These are phyloP conservation scores for Didymella sp. DNA, from an alignment of 2,329 filamentous ascomycete species.

Conservation along the genomic window DNA sequence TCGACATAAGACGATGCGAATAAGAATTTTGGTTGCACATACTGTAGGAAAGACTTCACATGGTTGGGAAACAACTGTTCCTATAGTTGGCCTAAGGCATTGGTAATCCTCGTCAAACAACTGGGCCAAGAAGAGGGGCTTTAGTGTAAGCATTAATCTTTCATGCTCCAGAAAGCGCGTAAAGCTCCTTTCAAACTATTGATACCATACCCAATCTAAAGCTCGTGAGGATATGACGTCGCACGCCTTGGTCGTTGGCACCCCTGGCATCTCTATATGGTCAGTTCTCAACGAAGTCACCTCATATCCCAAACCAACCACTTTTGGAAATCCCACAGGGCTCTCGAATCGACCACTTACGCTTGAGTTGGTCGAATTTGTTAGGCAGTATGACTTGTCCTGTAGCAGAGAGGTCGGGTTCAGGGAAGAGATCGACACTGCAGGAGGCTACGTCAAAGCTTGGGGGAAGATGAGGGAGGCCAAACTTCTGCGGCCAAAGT, in stretches of 20 bases:
- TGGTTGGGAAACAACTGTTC: no score
- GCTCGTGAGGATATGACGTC: background rate
- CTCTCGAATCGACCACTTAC: slow-evolving; percentile 9
- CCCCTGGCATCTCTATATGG: slow-evolving; percentile 12
- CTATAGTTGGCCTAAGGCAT: no score
- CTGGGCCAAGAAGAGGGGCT: no score
- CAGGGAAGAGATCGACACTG: slow-evolving; percentile 50
- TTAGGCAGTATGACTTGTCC: slow-evolving; percentile 56
- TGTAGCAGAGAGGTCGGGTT: slow-evolving; percentile 54
- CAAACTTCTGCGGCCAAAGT: slow-evolving; percentile 34
- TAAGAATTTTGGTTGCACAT: no score
- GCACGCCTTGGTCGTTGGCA: slow-evolving; percentile 10
- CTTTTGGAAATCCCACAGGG: background rate
- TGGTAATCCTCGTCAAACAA: no score
- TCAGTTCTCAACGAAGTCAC: slow-evolving; percentile 5
- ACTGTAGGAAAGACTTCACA: no score
- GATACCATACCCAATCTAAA: no score
- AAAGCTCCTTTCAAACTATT: no score
- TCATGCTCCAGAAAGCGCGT: no score
- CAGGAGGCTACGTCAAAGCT: slow-evolving; percentile 50
- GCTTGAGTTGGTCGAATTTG: slow-evolving; percentile 48
- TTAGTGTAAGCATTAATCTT: no score
- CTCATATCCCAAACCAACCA: slow-evolving; percentile 1
- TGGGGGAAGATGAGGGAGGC: slow-evolving; percentile 56
- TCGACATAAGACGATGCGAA: no score